Evolutionary conservation across 129 eudicot species (phyloP), one percentile per base, ranked within the genome.

Genomic region (Dittrichia graveolens): DNA sequence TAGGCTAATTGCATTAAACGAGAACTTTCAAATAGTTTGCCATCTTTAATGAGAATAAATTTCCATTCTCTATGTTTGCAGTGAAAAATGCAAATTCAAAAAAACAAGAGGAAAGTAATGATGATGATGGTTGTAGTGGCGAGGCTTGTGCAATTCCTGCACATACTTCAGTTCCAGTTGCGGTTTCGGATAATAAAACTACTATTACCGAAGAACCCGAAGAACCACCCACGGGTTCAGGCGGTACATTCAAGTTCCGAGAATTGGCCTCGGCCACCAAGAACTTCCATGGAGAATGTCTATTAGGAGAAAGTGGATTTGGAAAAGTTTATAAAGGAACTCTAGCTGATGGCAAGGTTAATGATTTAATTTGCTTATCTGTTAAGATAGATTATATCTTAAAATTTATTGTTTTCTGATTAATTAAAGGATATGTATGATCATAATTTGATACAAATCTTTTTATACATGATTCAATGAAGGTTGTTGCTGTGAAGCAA

Each of bases 401-500:
- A 0, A 6, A 60, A 38, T 14, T 74, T 15, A 24, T 41, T 40
- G 57, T 14, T 45, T 14, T n/a, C 44, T n/a, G 18, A 14, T 50
- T 53, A 11, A 13, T 5, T 1, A 46, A 16, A 54, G 34, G 47
- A 54, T 53, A 39, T 59, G 31, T 48, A 49, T 69, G 40, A 69
- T 69, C 19, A 44, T 75, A 56, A 19, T 14, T 57, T 44, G 49
- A 76, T 73, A 53, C 11, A 35, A 45, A 24, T 24, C 47, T 50
- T 74, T 61, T 40, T 61, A 50, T 44, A 14, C 38, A 59, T 50
- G 13, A 41, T 53, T 61, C 34, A 10, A 18, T 70, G n/a, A 19
- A 90, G 94, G 80, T 85, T 66, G 96, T 90, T 71, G 90, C 96
- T 16, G 82, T 90, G 67, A 87, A 86, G 82, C 88, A 77, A 73